Percentiles rank a stretch among this genome's conserved stretches.
These are phyloP conservation scores for Claviceps purpurea DNA, from an alignment of 2,329 filamentous ascomycete species.

Conservation along the genomic window DNA sequence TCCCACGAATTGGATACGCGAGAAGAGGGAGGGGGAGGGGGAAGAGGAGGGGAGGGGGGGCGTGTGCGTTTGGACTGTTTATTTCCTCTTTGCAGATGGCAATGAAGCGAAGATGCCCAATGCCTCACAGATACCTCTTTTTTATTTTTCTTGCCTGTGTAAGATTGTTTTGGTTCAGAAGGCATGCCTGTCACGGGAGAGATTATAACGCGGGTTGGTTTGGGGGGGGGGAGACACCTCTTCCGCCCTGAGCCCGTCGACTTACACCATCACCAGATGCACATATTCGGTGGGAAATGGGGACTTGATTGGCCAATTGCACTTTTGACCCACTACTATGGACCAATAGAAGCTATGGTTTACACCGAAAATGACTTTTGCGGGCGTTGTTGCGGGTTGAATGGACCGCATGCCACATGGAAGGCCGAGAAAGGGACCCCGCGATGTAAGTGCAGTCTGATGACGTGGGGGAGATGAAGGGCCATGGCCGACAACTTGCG, in stretches of 20 bases:
- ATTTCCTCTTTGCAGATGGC: constrained; percentile 15
- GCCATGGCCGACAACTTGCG: too few relatives aligned
- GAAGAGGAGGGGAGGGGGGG: constrained; percentile 5
- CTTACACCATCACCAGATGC: constrained; percentile 25
- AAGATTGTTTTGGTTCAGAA: constrained; percentile 23
- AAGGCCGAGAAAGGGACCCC: too few relatives aligned
- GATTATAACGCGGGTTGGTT: constrained; percentile 25
- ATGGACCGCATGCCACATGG: too few relatives aligned
- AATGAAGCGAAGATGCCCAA: constrained; percentile 27
- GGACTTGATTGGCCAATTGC: constrained; percentile 16
- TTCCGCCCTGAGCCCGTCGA: constrained; percentile 18
- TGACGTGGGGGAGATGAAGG: too few relatives aligned
- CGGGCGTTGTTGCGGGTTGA: too few relatives aligned
- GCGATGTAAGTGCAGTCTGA: too few relatives aligned
- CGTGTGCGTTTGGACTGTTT: constrained; percentile 10
- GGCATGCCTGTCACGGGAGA: constrained; percentile 23
- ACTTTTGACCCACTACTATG: constrained; percentile 8
- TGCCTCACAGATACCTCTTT: constrained; percentile 19
- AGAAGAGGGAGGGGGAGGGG: neutral
- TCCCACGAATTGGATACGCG: constrained; percentile 23
- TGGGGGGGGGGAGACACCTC: constrained; percentile 10
- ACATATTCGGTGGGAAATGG: constrained; percentile 18
- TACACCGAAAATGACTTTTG: constrained; percentile 13
- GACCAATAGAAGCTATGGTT: constrained; percentile 18
- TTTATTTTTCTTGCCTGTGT: constrained; percentile 13